phyloP scores from a whole-genome alignment of 768 basidiomycete genomes.

The Kwoniella sp. region DNA sequence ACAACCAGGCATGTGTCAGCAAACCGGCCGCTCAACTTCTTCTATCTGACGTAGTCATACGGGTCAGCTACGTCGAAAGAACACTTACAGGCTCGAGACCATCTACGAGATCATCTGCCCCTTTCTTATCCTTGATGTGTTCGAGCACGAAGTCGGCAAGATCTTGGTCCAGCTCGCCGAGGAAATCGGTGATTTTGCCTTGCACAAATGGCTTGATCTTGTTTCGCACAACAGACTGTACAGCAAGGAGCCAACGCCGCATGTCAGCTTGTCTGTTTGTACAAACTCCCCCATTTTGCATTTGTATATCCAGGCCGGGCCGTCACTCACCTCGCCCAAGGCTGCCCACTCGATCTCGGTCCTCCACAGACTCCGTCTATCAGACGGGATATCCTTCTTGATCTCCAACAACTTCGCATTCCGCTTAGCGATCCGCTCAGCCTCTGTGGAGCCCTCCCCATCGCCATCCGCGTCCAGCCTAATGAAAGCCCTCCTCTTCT shows the following conservation, averaged over 20 bases:
- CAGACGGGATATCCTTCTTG: slow-evolving; percentile 69
- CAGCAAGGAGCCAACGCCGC: neutral
- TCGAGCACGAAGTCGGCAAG: slow-evolving; percentile 91
- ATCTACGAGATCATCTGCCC: slow-evolving; percentile 79
- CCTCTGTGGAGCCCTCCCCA: slow-evolving; percentile 52
- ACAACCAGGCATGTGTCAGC: slow-evolving; percentile 1
- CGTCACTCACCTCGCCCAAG: slow-evolving; percentile 71
- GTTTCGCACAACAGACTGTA: slow-evolving; percentile 69
- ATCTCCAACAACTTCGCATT: slow-evolving; percentile 79
- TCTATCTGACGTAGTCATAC: too few relatives aligned
- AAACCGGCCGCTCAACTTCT: neutral
- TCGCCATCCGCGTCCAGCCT: slow-evolving; percentile 66
- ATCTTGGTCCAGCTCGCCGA: slow-evolving; percentile 91
- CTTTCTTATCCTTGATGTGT: slow-evolving; percentile 86
- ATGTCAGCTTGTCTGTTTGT: too few relatives aligned
- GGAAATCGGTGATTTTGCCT: slow-evolving; percentile 77
- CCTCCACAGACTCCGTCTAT: slow-evolving; percentile 62
- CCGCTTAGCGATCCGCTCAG: slow-evolving; percentile 75
- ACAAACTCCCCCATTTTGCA: too few relatives aligned
- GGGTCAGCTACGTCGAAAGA: neutral
- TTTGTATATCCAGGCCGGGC: too few relatives aligned
- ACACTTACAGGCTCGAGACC: slow-evolving; percentile 82
- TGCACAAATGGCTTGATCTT: slow-evolving; percentile 85
- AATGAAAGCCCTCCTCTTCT: slow-evolving; percentile 81
- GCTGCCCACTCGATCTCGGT: slow-evolving; percentile 77